Conservation (phyloP, 2,329 filamentous ascomycete genomes). For the Sphaerostilbella broomeana region DNA sequence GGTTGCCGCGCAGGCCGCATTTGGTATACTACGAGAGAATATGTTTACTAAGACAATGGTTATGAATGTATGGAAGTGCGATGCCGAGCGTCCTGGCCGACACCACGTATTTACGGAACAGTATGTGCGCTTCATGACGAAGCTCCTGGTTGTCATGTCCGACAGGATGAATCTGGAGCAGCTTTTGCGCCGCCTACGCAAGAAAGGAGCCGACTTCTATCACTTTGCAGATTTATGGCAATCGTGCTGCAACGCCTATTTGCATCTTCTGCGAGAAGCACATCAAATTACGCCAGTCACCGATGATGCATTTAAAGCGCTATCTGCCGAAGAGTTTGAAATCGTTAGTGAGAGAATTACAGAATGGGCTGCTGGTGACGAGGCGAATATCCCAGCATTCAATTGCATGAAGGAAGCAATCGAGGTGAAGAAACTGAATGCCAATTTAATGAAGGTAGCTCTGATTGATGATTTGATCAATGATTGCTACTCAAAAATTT, state of each 20-base stretch:
- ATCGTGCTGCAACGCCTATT: constrained; percentile 46
- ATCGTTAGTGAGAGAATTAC: constrained; percentile 48
- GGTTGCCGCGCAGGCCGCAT: constrained; percentile 70
- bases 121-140: constrained; percentile 77
- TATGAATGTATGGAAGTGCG: constrained; percentile 91
- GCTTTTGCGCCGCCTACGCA: constrained; percentile 70
- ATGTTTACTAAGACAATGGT: constrained; percentile 93
- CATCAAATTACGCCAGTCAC: constrained; percentile 39
- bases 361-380: constrained; percentile 44
- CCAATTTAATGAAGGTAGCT: constrained; percentile 75
- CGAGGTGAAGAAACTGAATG: constrained; percentile 67
- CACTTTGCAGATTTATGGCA: constrained; percentile 57
- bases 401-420: constrained; percentile 52
- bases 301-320: constrained; percentile 50
- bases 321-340: constrained; percentile 51
- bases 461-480: constrained; percentile 90
- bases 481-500: constrained; percentile 78
- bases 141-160: constrained; percentile 64
- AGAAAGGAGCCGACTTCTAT: constrained; percentile 70
- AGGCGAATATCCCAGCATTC: constrained; percentile 36
- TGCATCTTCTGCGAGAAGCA: constrained; percentile 45
- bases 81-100: constrained; percentile 72
- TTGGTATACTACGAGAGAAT: constrained; percentile 63
- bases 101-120: constrained; percentile 89
- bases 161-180: constrained; percentile 73